Percentiles rank a stretch among this genome's conserved stretches.
Conservation (phyloP, 495 filamentous ascomycete genomes). For the Monascus purpureus region DNA sequence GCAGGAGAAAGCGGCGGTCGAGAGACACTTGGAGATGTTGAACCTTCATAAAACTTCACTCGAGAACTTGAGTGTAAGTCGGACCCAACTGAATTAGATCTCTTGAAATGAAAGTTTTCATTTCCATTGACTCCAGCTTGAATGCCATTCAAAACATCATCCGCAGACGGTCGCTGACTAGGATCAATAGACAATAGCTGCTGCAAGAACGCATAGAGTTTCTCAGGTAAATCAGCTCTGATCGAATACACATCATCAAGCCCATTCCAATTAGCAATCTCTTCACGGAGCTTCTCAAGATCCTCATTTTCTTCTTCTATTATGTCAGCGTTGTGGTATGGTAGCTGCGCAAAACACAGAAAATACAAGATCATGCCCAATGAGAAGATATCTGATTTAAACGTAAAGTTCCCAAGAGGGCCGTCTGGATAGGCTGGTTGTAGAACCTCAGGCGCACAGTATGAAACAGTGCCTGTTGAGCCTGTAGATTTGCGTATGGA, state of each 20-base stretch:
- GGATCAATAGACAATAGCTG: conserved; percentile 69
- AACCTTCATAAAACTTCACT: conserved; percentile 42
- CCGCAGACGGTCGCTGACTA: conserved; percentile 63
- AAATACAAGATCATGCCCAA: conserved; percentile 98
- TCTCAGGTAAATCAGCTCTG: conserved; percentile 71
- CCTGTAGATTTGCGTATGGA: conserved; percentile 73
- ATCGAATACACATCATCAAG: conserved; percentile 62
- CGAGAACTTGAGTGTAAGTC: conserved; percentile 42
- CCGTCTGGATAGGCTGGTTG: conserved; percentile 51
- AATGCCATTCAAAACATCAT: conserved; percentile 73
- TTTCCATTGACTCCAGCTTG: conserved; percentile 52
- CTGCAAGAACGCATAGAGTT: conserved; percentile 73
- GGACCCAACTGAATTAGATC: conserved; percentile 28
- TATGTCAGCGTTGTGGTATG: conserved; percentile 69
- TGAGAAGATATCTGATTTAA: conserved; percentile 93
- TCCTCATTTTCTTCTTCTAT: conserved; percentile 85
- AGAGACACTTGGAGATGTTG: conserved; percentile 12
- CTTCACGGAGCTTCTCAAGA: conserved; percentile 70
- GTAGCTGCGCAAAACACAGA: conserved; percentile 83
- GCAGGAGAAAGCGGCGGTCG: conserved; percentile 17
- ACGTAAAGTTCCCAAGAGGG: conserved; percentile 77
- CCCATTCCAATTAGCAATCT: conserved; percentile 78
- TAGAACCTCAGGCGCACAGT: conserved; percentile 91
- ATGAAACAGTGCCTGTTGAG: conserved; percentile 90
- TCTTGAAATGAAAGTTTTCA: conserved; percentile 35